Base-by-base conservation (phyloP, 2,329 filamentous ascomycete species). In the Cucurbitaria berberidis region DNA sequence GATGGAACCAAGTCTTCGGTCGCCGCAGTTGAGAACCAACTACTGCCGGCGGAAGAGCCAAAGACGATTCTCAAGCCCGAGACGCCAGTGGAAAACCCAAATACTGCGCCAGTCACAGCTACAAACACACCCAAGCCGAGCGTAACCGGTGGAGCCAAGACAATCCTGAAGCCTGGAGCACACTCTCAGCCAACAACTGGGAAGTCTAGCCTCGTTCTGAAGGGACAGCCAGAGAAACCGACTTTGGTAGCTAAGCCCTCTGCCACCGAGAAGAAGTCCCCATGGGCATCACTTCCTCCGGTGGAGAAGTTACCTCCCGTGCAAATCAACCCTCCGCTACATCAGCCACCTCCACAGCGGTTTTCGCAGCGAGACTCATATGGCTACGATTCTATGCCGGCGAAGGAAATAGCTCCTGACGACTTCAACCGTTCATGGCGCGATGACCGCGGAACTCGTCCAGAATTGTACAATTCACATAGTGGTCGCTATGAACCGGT, bases 401-500 rank as follows among this genome's bases (percentile, higher is more conserved):
- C 89, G 0, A 91, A 91, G 68, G 93, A 98, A 71, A 96, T 97
- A 59, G 91, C 92, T 5, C 90, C 93, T 0, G 95, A 98, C 73
- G 93, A 96, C 62, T 98, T 97, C 69, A 96, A 89, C 72, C 85
- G 95, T 57, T 86, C 88, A 29, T 96, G 90, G 88, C 84, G 89
- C 66, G 91, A 96, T 57, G 84, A 87, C 5, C 81, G 84, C 50
- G 81, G 83, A 10, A 87, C 85, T 57, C 83, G 90, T 51, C 58
- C 57, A 22, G 93, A 98, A 73, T 80, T 98, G 0, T 98, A 87
- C 78, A 97, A 98, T 72, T 96, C 93, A n/a, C 89, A 96, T 49
- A 96, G 91, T 48, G 93, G 93, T 16, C 88, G 91, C 45, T 96
- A 96, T 64, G 93, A 98, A 71, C 92, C 93, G 15, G 93, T 93